These are phyloP conservation scores for Pisolithus sp. DNA, from an alignment of 768 basidiomycete species.

Conservation along the genomic window DNA sequence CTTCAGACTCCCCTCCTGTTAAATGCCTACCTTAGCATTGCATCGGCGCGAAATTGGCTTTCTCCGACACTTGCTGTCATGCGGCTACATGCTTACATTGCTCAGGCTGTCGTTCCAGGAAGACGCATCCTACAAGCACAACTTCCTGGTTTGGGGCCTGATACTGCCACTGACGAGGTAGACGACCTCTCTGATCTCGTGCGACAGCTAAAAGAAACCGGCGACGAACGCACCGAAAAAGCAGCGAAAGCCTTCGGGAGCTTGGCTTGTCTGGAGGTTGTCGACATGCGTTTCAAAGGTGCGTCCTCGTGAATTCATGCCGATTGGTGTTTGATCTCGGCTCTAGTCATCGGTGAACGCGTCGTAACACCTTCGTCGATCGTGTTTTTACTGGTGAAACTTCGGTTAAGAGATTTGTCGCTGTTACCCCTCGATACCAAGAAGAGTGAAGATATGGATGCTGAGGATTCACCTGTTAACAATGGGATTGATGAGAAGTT, in stretches of 20 bases:
- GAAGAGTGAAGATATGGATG: conserved; percentile 35
- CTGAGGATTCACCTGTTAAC: conserved; percentile 37
- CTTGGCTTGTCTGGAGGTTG: conserved; percentile 74
- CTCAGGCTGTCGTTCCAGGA: conserved; percentile 73
- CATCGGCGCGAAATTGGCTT: conserved; percentile 86
- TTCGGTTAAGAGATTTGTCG: conserved; percentile 61
- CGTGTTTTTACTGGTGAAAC: conserved; percentile 79
- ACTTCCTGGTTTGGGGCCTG: conserved; percentile 62
- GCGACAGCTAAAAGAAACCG: conserved; percentile 42
- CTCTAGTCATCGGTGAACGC: conserved; percentile 82
- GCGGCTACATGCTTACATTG: conserved; percentile 76
- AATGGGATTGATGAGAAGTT: conserved; percentile 68
- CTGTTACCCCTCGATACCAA: conserved; percentile 24
- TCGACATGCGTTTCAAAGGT: conserved; percentile 86
- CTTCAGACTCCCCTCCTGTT: conserved; percentile 68
- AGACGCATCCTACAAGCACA: conserved; percentile 53
- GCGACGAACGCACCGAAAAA: conserved; percentile 30
- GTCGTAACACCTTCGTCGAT: conserved; percentile 83
- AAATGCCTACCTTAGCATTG: conserved; percentile 75
- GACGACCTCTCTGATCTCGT: conserved; percentile 43
- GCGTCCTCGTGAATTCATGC: conserved; percentile 7
- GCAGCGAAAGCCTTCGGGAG: conserved; percentile 52
- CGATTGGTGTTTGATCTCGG: conserved; percentile 3
- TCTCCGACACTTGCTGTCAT: conserved; percentile 69
- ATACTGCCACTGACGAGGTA: conserved; percentile 29